Percentiles rank a stretch among this genome's conserved stretches.
phyloP scores from a whole-genome alignment of 2,329 filamentous ascomycete genomes.

The Beauveria caledonica region DNA sequence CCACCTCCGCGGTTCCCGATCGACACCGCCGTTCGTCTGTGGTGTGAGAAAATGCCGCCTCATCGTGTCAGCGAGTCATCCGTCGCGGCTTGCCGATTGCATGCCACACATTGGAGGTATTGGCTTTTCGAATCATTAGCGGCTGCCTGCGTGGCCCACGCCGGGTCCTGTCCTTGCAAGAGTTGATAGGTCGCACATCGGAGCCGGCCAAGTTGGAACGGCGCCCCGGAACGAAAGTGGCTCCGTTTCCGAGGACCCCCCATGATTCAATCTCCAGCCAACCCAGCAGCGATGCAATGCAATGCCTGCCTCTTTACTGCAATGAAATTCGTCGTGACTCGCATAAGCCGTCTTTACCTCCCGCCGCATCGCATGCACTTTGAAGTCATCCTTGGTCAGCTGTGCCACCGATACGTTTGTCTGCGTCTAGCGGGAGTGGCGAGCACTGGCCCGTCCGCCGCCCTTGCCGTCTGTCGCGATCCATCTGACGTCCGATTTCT shows the following conservation, averaged over 20 bases:
- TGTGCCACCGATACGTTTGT: not conserved
- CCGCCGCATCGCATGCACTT: not conserved
- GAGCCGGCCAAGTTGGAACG: slow-evolving; percentile 3
- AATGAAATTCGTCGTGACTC: not conserved
- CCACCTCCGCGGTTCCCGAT: slow-evolving; percentile 3
- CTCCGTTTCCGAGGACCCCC: not conserved
- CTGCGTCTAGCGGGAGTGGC: not conserved
- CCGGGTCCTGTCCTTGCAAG: not conserved
- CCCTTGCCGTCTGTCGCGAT: slow-evolving; percentile 2
- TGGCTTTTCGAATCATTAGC: not conserved
- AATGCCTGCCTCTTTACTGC: not conserved
- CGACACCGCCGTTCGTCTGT: slow-evolving; percentile 5
- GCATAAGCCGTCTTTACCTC: not conserved
- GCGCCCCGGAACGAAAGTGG: slow-evolving; percentile 6
- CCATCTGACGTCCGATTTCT: not conserved
- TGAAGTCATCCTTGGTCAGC: not conserved
- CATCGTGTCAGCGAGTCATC: not conserved
- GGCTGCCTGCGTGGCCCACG: not conserved
- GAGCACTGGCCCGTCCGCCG: not conserved
- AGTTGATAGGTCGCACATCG: not conserved
- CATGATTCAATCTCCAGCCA: not conserved
- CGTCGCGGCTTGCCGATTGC: not conserved
- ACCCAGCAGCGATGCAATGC: not conserved
- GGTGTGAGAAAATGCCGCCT: not conserved
- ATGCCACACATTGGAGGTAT: not conserved